Base-by-base conservation (phyloP, 805 yeast species). In the Metschnikowia aberdeeniae region DNA sequence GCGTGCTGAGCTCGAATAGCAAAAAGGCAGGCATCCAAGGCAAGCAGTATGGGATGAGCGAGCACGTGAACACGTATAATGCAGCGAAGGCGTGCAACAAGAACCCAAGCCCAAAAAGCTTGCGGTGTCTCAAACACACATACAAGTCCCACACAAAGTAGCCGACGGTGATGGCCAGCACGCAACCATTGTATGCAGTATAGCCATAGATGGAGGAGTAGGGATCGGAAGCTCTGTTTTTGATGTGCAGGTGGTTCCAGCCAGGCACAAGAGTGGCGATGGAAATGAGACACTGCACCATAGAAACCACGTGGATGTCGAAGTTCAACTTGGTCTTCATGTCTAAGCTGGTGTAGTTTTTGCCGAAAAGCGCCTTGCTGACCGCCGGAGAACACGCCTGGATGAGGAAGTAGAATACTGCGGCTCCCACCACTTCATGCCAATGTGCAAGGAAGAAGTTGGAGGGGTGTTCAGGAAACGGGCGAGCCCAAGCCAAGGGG, bases 121-220 rank as follows among this genome's bases (percentile, higher is more conserved):
- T 67, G 61, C 70, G 80, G 67, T 86, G 74, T 42, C 65, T 66
- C 7, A 81, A 6, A 60, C 97, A 90, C 44, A 89, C 82, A 46
- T 68, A 64, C 31, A 84, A 50, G 64, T 93, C 99, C 99, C 99
- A 93, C 19, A 88, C 54, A 61, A 93, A 93, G 68, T 93, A 93
- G 2, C 98, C 99, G 8, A 75, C 60, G 8, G 95, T 82, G 45
- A 84, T 58, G 1, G 97, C 74, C 11, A 83, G 69, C 5, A 86
- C 86, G 57, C 90, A 73, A 0, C 88, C 89, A 0, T 82, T 82
- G 59, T 80, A 86, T n/a, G 87, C 86, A 43, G 83, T 80, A 59
- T 78, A 76, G 37, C 89, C 90, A n/a, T 78, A 68, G 20, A 86
- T 66, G 7, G 72, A 58, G 34, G 39, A 34, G 20, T 44, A 32